phyloP scores from a whole-genome alignment of 768 basidiomycete genomes.

The Phaffia australis region DNA sequence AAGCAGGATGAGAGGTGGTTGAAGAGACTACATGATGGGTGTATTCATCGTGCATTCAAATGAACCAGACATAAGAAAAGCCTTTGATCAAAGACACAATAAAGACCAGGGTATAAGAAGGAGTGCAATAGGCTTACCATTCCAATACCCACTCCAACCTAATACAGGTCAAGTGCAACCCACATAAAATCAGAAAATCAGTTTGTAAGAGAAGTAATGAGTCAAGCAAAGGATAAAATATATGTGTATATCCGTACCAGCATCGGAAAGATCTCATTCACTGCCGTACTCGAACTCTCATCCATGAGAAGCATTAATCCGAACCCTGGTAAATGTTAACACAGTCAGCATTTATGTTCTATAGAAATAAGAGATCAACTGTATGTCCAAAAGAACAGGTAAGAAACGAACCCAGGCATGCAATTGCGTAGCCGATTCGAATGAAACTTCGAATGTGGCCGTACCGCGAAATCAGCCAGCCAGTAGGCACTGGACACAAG shows the following conservation, averaged over 20 bases:
- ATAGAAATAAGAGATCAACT: not conserved
- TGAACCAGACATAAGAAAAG: too few species aligned
- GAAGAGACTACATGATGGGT: constrained; percentile 7
- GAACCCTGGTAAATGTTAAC: not conserved
- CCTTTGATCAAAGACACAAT: too few species aligned
- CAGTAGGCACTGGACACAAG: constrained; percentile 6
- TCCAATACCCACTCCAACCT: constrained; percentile 15
- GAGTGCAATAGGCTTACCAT: constrained; percentile 4
- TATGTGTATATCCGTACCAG: not conserved
- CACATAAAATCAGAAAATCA: too few species aligned
- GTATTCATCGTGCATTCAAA: too few species aligned
- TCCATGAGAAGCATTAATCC: constrained; percentile 18
- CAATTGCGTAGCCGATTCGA: constrained; percentile 13
- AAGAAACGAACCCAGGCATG: constrained; percentile 13
- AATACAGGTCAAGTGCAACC: too few species aligned
- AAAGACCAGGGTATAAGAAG: too few species aligned
- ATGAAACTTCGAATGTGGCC: constrained; percentile 7
- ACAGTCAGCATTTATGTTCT: too few species aligned
- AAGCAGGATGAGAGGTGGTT: constrained; percentile 18
- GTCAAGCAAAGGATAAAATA: too few species aligned
- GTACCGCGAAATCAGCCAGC: constrained; percentile 7
- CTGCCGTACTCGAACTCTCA: not conserved
- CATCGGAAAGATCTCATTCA: constrained; percentile 11
- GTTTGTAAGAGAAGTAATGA: too few species aligned
- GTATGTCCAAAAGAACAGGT: not conserved